Evolutionary conservation across 2,329 filamentous ascomycete species (phyloP), one percentile per base, ranked within the genome.

Genomic region (Aureobasidium sp.): DNA sequence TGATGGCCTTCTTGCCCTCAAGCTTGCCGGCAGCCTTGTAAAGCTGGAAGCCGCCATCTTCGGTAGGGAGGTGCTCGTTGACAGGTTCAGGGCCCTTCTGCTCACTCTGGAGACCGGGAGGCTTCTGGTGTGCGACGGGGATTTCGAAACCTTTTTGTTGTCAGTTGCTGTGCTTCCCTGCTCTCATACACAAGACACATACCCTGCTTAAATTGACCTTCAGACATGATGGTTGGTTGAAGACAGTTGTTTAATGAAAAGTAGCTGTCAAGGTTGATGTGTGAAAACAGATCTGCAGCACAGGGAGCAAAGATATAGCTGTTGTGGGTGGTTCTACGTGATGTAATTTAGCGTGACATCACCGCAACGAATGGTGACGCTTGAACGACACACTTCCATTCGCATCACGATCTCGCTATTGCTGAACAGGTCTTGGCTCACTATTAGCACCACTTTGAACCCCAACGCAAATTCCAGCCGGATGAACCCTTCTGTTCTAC

Each of bases 21-120:
- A 94, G 82, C 76, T 94, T 95, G 53, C 85, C 85, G 1, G 89
- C 87, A 4, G 88, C 83, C 70, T 86, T 85, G 77, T 94, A 93
- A 51, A 81, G 81, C 68, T 88, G 83, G 67, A 83, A 85, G 13
- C 84, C 84, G 41, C 87, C 86, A 62, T 88, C 83, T 21, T 82
- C 80, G 5, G 84, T 86, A 0, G 89, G 89, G 2, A 92, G 74
- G 62, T 87, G 78, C 61, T 87, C 84, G 61, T 82, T 84, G 48
- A 82, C 77, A 1, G 88, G 86, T 61, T 82, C 77, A 1, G 79
- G 79, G 25, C 59, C 59, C 59, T 61, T 61, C 39, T 55, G 25
- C 13, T 82, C 73, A 29, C 76, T 73, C 65, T 85, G 76, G 8
- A 79, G 75, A 7, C 82, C 82, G 0, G 81, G 80, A 44, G 75